Conservation (phyloP, 257 asterid genomes). For the Haberlea rhodopensis region DNA sequence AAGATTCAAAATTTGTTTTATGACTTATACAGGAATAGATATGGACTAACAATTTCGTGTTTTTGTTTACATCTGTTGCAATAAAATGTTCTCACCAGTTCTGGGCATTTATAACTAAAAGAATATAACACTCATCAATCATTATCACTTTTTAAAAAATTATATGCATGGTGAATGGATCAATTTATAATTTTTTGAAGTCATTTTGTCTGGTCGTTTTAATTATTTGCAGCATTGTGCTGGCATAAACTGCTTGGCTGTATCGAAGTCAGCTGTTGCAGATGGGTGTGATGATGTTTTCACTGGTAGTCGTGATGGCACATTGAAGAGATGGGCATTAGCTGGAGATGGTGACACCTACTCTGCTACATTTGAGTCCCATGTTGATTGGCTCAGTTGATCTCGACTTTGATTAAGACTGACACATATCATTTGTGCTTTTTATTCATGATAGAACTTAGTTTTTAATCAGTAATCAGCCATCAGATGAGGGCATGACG, state of each 20-base stretch:
- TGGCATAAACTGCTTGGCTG: conserved; percentile 86
- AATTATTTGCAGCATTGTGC: conserved; percentile 77
- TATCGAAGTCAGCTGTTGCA: conserved; percentile 52
- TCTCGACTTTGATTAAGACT: not conserved
- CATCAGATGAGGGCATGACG: not conserved
- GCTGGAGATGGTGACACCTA: conserved; percentile 45
- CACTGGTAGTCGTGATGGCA: conserved; percentile 96
- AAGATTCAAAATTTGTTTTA: not conserved
- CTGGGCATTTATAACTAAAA: conserved; percentile 3
- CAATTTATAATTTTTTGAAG: not conserved
- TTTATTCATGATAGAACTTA: not conserved
- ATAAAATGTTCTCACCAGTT: not conserved
- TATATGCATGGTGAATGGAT: conserved; percentile 6
- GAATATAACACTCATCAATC: not conserved
- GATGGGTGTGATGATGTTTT: conserved; percentile 66
- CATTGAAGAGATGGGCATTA: conserved; percentile 87
- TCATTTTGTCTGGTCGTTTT: not conserved
- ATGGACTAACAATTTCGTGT: not conserved
- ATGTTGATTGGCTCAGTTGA: conserved; percentile 38
- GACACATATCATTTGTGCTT: not conserved
- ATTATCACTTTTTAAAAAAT: not conserved
- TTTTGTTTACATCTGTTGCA: not conserved
- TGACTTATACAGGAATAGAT: not conserved
- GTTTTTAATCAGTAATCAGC: not conserved
- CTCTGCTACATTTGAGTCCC: conserved; percentile 24